These are phyloP conservation scores for Bolboschoenus planiculmis DNA, from an alignment of 176 grass and related monocot species.

Conservation along the genomic window DNA sequence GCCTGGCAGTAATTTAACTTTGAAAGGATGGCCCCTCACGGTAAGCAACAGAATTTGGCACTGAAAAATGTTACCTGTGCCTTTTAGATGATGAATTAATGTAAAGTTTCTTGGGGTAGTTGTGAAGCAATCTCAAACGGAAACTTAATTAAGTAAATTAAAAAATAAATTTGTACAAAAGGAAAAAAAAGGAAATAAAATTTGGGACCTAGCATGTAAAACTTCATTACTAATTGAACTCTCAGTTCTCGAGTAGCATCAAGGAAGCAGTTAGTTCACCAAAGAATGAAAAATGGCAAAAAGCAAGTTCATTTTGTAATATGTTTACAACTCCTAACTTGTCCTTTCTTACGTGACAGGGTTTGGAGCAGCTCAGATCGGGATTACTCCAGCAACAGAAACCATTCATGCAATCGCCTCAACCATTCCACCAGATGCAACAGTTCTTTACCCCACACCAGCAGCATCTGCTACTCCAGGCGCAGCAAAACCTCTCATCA, in stretches of 20 bases:
- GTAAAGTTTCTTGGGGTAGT: background rate
- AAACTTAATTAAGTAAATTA: background rate
- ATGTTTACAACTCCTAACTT: background rate
- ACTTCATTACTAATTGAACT: background rate
- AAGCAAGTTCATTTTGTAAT: background rate
- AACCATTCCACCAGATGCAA: conserved; percentile 70
- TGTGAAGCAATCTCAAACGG: background rate
- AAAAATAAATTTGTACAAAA: background rate
- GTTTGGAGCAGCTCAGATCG: conserved; percentile 68
- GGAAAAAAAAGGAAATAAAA: background rate
- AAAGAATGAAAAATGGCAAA: background rate
- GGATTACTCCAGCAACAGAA: conserved; percentile 71
- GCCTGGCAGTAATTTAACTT: conserved; percentile 81
- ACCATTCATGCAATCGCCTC: conserved; percentile 56
- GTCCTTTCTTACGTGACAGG: conserved; percentile 31
- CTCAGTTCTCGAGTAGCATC: background rate
- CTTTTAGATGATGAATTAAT: background rate
- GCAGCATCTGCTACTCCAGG: conserved; percentile 70
- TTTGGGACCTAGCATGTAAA: background rate
- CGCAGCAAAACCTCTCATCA: conserved; percentile 57
- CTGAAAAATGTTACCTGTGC: background rate
- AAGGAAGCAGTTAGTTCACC: background rate
- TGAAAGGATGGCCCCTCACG: conserved; percentile 99
- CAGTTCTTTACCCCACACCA: conserved; percentile 74
- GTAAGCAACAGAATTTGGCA: conserved; percentile 40